phyloP scores from a whole-genome alignment of 805 yeast genomes.

The Starmera amethionina region DNA sequence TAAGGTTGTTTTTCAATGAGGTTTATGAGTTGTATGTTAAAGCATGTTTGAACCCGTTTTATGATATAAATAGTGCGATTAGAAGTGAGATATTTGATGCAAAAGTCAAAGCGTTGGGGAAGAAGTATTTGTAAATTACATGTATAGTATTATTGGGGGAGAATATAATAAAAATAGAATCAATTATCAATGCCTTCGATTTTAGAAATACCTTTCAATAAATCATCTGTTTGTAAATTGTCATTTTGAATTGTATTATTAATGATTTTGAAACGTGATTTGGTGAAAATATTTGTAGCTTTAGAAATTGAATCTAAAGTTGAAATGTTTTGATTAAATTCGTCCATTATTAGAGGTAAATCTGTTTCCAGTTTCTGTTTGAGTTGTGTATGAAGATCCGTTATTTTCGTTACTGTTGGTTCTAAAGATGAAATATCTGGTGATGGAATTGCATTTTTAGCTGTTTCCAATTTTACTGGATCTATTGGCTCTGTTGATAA shows the following conservation, averaged over 20 bases:
- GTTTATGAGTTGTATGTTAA: slow-evolving; percentile 84
- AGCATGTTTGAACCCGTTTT: slow-evolving; percentile 79
- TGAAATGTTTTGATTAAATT: no score
- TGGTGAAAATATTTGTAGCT: no score
- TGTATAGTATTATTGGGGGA: not conserved
- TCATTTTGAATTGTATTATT: no score
- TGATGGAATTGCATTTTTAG: no score
- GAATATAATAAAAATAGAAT: not conserved
- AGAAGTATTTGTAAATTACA: slow-evolving; percentile 50
- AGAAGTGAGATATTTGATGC: slow-evolving; percentile 66
- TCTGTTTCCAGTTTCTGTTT: no score
- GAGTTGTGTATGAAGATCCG: no score
- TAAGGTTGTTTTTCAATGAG: slow-evolving; percentile 76
- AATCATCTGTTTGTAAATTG: not conserved
- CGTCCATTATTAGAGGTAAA: no score
- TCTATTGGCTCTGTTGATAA: slow-evolving; percentile 6
- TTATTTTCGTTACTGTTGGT: no score
- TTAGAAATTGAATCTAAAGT: no score
- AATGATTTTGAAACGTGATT: no score
- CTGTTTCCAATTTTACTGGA: no score
- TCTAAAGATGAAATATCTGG: no score
- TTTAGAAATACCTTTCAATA: slow-evolving; percentile 25
- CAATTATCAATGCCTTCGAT: slow-evolving; percentile 7
- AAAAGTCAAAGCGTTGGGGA: slow-evolving; percentile 60
- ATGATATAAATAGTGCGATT: slow-evolving; percentile 65